Conservation (phyloP, 345 rosid genomes). For the Corymbia maculata region DNA sequence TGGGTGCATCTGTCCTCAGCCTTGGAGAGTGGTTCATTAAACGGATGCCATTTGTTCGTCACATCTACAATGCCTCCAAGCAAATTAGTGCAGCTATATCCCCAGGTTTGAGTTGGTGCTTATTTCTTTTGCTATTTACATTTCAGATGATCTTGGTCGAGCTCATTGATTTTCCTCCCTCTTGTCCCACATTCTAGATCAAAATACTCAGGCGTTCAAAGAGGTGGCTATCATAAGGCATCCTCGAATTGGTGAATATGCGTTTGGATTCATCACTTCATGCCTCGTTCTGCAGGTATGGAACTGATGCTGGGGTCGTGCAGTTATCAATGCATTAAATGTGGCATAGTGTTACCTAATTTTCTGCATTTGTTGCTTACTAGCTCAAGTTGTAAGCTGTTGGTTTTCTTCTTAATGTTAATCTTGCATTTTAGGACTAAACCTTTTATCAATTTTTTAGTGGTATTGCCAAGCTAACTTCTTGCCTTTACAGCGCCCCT, state of each 20-base stretch:
- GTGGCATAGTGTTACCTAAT: not conserved
- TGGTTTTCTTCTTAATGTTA: not conserved
- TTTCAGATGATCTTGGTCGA: not conserved
- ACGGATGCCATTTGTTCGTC: constrained; percentile 96
- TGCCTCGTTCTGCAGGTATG: constrained; percentile 76
- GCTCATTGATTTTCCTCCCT: not conserved
- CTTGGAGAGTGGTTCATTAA: constrained; percentile 99
- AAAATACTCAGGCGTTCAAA: constrained; percentile 90
- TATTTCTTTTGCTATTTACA: not conserved
- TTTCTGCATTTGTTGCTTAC: not conserved
- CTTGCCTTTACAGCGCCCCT: not conserved
- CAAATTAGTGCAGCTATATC: constrained; percentile 99
- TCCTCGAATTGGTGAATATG: constrained; percentile 98
- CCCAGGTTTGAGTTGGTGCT: constrained; percentile 44
- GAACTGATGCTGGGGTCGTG: not conserved
- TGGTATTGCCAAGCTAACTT: not conserved
- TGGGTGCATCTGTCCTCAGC: constrained; percentile 90
- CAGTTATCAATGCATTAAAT: not conserved
- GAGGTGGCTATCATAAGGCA: constrained; percentile 97
- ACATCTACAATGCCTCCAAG: constrained; percentile 94
- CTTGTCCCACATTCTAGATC: constrained; percentile 39
- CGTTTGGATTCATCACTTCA: constrained; percentile 95
- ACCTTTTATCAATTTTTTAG: not conserved
- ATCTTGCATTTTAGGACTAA: not conserved
- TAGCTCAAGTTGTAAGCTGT: not conserved